Evolutionary conservation across 2,329 filamentous ascomycete genomes (phyloP).

Genomic region (Talaromyces sp.): DNA sequence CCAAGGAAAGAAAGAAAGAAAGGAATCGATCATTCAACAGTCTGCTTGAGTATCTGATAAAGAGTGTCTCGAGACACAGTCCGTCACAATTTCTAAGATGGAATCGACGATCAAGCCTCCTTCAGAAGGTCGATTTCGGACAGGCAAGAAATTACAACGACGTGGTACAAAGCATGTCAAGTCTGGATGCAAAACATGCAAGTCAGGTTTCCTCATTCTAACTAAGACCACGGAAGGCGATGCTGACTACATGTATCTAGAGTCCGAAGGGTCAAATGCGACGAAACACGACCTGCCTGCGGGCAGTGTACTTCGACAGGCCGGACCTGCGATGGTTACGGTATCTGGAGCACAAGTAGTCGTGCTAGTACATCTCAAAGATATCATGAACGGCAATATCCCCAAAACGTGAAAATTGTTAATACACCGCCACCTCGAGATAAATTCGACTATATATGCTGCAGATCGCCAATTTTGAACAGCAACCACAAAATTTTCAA

Average conservation of each 20-base stretch:
- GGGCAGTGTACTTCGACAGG: constrained; percentile 12
- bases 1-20: not conserved
- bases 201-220: not conserved
- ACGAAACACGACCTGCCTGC: constrained; percentile 12
- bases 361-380: not conserved
- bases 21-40: not conserved
- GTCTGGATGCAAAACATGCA: constrained; percentile 14
- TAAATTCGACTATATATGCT: not conserved
- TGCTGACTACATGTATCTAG: not conserved
- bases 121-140: not conserved
- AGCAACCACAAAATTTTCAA: not conserved
- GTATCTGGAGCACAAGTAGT: not conserved
- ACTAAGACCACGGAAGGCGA: no score
- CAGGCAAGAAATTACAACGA: not conserved
- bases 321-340: constrained; percentile 15
- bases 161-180: constrained; percentile 6
- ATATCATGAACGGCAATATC: not conserved
- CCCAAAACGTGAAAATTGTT: not conserved
- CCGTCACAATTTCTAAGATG: not conserved
- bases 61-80: not conserved
- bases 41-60: no score
- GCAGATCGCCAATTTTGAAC: not conserved
- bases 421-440: not conserved
- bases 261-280: constrained; percentile 13
- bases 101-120: not conserved